Base-by-base conservation (phyloP, 495 filamentous ascomycete species). In the Xylaria telfairii region DNA sequence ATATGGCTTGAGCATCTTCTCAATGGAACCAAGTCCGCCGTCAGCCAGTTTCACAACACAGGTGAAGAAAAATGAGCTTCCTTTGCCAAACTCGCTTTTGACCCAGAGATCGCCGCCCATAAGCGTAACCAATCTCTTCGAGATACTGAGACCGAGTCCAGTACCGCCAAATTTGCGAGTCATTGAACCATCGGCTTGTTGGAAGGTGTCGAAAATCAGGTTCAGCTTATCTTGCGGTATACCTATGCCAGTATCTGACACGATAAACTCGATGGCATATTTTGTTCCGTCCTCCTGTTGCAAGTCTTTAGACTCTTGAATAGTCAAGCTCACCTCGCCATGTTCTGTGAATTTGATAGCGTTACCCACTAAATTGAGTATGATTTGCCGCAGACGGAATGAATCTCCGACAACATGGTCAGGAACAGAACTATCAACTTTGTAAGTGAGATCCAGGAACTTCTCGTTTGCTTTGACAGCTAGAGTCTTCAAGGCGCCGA, bases 81-180 rank as follows among this genome's bases (percentile, higher is more conserved):
- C 96, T 78, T 93, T 90, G 24, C 96, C 96, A 79, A 94, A 97
- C 74, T 92, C 89, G 62, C 94, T 97, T 72, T 93, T 93, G 46
- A 99, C 96, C 96, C 96, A 98, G 49, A 99, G 92, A 75, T 94
- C 92, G 80, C 96, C 96, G 70, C 96, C 93, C 96, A 99, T 99
- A 68, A 99, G 85, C 76, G 95, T 97, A 57, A 98, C 96, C 41
- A 99, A 84, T 71, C 94, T 89, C 84, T 96, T 95, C 21, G 96
- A 99, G 77, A 99, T 99, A 19, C 95, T 98, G 46, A 99, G 85
- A 71, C 96, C 96, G 30, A 99, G 87, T 67, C 96, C 96, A 32
- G 96, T 99, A 73, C 96, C 96, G 77, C 96, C 96, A 77, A 99
- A 99, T 74, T 96, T 93, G 71, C 96, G 87, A 12, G 96, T 99